phyloP scores from a whole-genome alignment of 768 basidiomycete species.

The Termitomyces sp. region DNA sequence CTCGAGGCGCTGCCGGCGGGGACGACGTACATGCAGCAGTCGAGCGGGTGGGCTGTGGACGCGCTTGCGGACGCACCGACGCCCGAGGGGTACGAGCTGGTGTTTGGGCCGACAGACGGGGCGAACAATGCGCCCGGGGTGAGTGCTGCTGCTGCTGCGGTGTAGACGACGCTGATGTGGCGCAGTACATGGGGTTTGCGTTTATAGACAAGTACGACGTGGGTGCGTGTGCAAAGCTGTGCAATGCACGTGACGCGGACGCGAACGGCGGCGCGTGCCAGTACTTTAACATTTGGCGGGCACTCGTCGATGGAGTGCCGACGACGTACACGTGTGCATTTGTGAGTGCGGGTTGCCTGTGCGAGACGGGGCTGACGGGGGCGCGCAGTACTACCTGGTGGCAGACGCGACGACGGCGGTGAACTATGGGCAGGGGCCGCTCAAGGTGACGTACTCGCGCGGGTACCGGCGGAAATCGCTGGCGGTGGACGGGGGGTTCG shows the following conservation, averaged over 20 bases:
- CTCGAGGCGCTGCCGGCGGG: slow-evolving; percentile 27
- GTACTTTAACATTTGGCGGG: slow-evolving; percentile 52
- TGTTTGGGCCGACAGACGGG: slow-evolving; percentile 39
- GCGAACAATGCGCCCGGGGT: slow-evolving; percentile 32
- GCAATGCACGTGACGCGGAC: slow-evolving; percentile 37
- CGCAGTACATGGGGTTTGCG: slow-evolving; percentile 46
- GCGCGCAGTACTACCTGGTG: slow-evolving; percentile 34
- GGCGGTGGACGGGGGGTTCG: slow-evolving; percentile 38
- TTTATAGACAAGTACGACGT: slow-evolving; percentile 44
- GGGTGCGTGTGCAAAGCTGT: slow-evolving; percentile 36
- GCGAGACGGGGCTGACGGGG: neutral
- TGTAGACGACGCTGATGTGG: slow-evolving; percentile 3
- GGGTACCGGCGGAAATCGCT: slow-evolving; percentile 37
- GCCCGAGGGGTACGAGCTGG: slow-evolving; percentile 39
- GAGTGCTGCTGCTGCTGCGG: neutral
- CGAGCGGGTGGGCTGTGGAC: slow-evolving; percentile 34
- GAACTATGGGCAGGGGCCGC: slow-evolving; percentile 40
- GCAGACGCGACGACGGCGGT: slow-evolving; percentile 38
- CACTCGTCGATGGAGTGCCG: slow-evolving; percentile 37
- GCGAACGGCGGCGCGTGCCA: slow-evolving; percentile 37
- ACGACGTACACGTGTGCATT: slow-evolving; percentile 46
- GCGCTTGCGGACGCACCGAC: slow-evolving; percentile 28
- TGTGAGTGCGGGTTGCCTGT: slow-evolving; percentile 20
- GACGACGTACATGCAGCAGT: slow-evolving; percentile 36
- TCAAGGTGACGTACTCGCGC: slow-evolving; percentile 40